A percentile compares a stretch with the other conserved stretches of the same genome.
Conservation (phyloP, 73 alveolate genomes). For the Diophrys sp. region DNA sequence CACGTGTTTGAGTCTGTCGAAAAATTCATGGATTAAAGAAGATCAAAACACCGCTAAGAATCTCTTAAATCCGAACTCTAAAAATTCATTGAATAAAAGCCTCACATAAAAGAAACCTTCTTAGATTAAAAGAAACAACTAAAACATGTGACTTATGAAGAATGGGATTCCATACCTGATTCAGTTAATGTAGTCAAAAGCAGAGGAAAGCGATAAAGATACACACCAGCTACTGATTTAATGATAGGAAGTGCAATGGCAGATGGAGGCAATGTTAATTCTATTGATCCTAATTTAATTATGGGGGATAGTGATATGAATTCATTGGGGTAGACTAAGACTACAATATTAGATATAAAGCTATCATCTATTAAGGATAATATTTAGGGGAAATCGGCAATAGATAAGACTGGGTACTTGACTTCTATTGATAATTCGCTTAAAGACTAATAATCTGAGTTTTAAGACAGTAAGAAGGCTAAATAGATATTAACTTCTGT, state of each 20-base stretch:
- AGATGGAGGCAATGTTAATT: slow-evolving; percentile 35
- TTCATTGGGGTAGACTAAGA: slow-evolving; percentile 55
- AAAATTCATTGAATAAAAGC: slow-evolving; percentile 21
- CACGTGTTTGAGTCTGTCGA: slow-evolving; percentile 52
- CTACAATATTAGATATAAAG: slow-evolving; percentile 46
- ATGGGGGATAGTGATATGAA: not conserved
- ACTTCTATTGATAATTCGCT: slow-evolving; percentile 49
- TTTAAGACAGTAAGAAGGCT: slow-evolving; percentile 91
- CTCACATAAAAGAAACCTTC: slow-evolving; percentile 49
- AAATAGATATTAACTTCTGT: slow-evolving; percentile 73
- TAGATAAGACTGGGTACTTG: slow-evolving; percentile 70
- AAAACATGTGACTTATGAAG: slow-evolving; percentile 55
- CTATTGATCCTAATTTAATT: slow-evolving; percentile 39
- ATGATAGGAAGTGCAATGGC: slow-evolving; percentile 49
- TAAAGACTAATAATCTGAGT: slow-evolving; percentile 54
- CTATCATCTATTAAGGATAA: slow-evolving; percentile 44
- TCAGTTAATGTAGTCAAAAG: slow-evolving; percentile 47
- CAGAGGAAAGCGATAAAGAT: slow-evolving; percentile 56
- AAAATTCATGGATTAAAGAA: slow-evolving; percentile 66
- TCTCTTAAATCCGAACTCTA: slow-evolving; percentile 50
- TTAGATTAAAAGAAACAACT: slow-evolving; percentile 74
- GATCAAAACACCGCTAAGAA: slow-evolving; percentile 53
- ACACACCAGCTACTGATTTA: slow-evolving; percentile 74
- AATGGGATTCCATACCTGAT: slow-evolving; percentile 80
- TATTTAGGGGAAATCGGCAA: slow-evolving; percentile 35